Evolutionary conservation across 208 protist species (phyloP).

Genomic region (Trypanosoma lewisi): DNA sequence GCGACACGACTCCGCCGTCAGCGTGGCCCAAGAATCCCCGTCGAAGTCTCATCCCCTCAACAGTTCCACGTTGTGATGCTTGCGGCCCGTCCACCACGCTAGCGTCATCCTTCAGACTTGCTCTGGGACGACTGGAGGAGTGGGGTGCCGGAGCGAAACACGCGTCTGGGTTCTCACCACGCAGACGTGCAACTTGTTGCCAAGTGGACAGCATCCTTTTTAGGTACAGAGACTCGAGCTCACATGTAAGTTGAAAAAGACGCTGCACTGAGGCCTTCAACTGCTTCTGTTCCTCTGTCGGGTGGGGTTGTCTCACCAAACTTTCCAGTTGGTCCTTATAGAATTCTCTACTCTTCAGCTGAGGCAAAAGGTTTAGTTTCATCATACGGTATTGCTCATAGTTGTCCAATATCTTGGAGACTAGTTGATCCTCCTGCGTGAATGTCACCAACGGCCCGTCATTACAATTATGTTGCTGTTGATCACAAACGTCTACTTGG

Average conservation of each 20-base stretch:
- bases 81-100: background rate
- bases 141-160: background rate
- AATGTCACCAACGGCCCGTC: constrained; percentile 39
- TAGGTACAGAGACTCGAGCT: constrained; percentile 22
- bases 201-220: constrained; percentile 19
- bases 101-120: background rate
- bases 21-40: background rate
- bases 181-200: constrained; percentile 13
- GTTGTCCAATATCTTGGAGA: constrained; percentile 58
- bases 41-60: background rate
- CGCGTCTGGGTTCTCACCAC: constrained; percentile 11
- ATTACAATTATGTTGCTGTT: background rate
- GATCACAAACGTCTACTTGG: too few species aligned
- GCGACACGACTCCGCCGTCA: background rate
- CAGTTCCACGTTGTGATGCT: background rate
- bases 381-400: constrained; percentile 82
- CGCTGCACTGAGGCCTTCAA: constrained; percentile 7
- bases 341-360: constrained; percentile 56
- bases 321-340: constrained; percentile 62
- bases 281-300: constrained; percentile 30
- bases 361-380: constrained; percentile 59
- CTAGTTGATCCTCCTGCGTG: constrained; percentile 49
- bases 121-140: background rate
- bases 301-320: constrained; percentile 35
- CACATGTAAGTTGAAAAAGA: constrained; percentile 16